Evolutionary conservation across 345 rosid species (phyloP), one percentile per base, ranked within the genome.

Genomic region (Geranium brycei): DNA sequence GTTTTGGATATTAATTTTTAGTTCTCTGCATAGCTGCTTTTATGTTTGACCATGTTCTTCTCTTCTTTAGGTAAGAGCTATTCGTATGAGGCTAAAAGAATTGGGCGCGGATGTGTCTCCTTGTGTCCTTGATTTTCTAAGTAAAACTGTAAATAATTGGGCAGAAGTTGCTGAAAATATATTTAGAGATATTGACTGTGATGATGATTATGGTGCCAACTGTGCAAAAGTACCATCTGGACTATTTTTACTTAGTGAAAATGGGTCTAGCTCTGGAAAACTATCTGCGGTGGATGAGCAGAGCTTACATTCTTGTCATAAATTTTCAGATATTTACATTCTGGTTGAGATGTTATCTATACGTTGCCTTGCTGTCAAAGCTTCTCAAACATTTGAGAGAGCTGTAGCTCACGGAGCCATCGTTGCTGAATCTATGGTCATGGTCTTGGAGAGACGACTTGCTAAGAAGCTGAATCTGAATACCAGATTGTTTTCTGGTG

Each of bases 321-420:
- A 82, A 68, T 88, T 95, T 82, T 88, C 91, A 65, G 96, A 95
- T 73, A 86, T 91, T 59, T 88, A 82, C 74, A 77, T 95, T 62
- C 75, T 95, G 71, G 77, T 95, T 62, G 99, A 91, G 79, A 88
- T 95, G 96, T 72, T 95, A 56, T 88, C 99, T 19, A 85, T 88
- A 73, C 86, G 95, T 64, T 83, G 85, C 78, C 84, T 95, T 71
- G 93, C 95, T 64, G 82, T 72, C 68, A 95, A 91, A 75, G 95
- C 95, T 68, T 82, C 90, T 69, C 93, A 88, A 79, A 88, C 95
- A 13, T 87, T 95, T 55, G 93, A 88, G 83, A 87, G 86, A 77
- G 96, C 99, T 71, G 86, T 91, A 64, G 85, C 83, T 66, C 85
- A 84, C 68, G 97, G 99, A 72, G 84, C 84, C 69, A 77, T 95